Conservation (phyloP, 2,329 filamentous ascomycete species). For the Neofusicoccum cordaticola region DNA sequence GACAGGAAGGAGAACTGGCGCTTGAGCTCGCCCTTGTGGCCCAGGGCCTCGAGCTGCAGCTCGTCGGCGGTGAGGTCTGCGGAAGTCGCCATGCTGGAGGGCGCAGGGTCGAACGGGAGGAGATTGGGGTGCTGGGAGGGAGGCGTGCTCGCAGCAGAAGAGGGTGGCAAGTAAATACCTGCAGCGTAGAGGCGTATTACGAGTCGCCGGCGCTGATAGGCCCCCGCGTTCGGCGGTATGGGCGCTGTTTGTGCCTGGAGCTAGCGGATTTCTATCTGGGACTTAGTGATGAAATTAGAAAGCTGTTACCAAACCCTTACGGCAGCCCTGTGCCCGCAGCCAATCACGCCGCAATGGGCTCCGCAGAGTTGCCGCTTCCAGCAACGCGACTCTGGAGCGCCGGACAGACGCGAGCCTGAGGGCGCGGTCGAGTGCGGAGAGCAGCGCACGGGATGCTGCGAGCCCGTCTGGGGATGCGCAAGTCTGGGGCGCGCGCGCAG, state of each 20-base stretch:
- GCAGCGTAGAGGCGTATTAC: background rate
- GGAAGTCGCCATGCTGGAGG: background rate
- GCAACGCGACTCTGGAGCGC: background rate
- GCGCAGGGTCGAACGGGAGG: background rate
- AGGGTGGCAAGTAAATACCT: constrained; percentile 11
- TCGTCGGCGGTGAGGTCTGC: constrained; percentile 28
- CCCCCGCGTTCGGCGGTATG: constrained; percentile 16
- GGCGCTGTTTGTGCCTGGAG: constrained; percentile 15
- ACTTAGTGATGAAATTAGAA: constrained; percentile 16
- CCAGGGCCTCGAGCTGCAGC: constrained; percentile 42
- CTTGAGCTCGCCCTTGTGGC: constrained; percentile 57
- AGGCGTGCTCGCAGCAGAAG: background rate
- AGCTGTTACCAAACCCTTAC: constrained; percentile 10
- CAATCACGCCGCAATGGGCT: background rate
- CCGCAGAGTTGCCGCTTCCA: background rate
- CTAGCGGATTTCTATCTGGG: constrained; percentile 15
- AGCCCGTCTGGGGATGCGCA: background rate
- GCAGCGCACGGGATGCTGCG: background rate
- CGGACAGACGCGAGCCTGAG: background rate
- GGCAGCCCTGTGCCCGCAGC: background rate
- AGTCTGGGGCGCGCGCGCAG: background rate
- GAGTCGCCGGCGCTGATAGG: background rate
- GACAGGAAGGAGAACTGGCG: constrained; percentile 58
- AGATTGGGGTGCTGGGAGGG: background rate
- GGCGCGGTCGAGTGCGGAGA: background rate